A percentile compares a stretch with the other conserved stretches of the same genome.
Evolutionary conservation across 2,329 filamentous ascomycete species (phyloP).

Genomic region (Pyrenochaeta sp.): DNA sequence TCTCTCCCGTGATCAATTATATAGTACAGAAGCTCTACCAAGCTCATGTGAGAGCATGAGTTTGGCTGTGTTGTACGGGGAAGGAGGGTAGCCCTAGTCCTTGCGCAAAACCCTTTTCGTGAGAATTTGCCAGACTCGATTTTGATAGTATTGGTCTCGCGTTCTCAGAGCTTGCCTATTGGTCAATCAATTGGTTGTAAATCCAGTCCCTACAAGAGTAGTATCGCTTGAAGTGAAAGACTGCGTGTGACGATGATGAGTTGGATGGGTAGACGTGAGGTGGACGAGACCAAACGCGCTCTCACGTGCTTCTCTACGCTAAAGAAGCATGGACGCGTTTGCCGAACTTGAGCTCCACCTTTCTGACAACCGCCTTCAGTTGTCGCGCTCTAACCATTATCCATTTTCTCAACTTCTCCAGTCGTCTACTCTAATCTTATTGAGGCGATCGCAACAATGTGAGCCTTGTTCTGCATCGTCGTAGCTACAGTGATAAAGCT

Average conservation of each 20-base stretch:
- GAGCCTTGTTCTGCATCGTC: not conserved
- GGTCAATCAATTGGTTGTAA: not conserved
- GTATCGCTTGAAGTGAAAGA: not conserved
- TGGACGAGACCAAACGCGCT: not conserved
- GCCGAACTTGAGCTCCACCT: slow-evolving; percentile 6
- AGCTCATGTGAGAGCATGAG: no score
- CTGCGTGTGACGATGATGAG: not conserved
- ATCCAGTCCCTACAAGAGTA: not conserved
- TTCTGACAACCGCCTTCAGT: slow-evolving; percentile 4
- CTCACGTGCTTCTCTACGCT: slow-evolving; percentile 1
- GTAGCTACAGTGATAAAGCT: not conserved
- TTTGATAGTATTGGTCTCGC: no score
- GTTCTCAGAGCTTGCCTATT: no score
- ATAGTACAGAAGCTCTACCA: not conserved
- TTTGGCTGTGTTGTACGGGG: no score
- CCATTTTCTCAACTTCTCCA: not conserved
- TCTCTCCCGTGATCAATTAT: not conserved
- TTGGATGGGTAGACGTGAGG: not conserved
- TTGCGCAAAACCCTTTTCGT: not conserved
- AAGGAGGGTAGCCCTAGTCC: not conserved
- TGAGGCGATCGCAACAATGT: slow-evolving; percentile 5
- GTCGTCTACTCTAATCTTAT: not conserved
- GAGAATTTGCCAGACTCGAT: no score
- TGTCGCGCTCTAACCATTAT: not conserved
- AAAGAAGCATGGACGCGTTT: slow-evolving; percentile 12